Evolutionary conservation across 208 protist genomes (phyloP).

Genomic region (Trichomonas vaginalis): DNA sequence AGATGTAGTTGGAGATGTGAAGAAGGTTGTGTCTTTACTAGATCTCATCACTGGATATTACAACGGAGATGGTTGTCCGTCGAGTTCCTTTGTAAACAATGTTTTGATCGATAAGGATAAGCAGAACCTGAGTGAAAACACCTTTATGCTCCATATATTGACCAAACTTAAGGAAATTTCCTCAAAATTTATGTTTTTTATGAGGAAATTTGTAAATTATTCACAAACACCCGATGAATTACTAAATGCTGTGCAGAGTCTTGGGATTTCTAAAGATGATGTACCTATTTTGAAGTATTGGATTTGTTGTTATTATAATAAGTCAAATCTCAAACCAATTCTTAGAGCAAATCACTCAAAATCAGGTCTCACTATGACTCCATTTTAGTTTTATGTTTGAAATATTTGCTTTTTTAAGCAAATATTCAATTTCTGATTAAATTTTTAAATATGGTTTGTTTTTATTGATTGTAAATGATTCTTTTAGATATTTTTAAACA

Average conservation of each 20-base stretch:
- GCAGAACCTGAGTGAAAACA: background rate
- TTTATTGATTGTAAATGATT: too few relatives aligned
- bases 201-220: background rate
- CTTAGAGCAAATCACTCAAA: background rate
- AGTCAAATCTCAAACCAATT: background rate
- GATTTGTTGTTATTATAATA: background rate
- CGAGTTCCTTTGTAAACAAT: background rate
- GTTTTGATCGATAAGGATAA: background rate
- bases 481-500: too few relatives aligned
- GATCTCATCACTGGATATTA: background rate
- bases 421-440: too few relatives aligned
- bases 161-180: background rate
- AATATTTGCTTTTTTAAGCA: too few relatives aligned
- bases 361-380: background rate
- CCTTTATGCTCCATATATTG: background rate
- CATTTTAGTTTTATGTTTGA: too few relatives aligned
- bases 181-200: background rate
- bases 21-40: background rate
- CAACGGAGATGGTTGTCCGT: background rate
- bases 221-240: background rate
- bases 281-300: background rate
- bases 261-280: background rate
- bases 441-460: too few relatives aligned
- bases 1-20: background rate
- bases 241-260: background rate